A percentile compares a stretch with the other conserved stretches of the same genome.
phyloP scores from a whole-genome alignment of 139 green algal genomes.

The Ostreobium quekettii region DNA sequence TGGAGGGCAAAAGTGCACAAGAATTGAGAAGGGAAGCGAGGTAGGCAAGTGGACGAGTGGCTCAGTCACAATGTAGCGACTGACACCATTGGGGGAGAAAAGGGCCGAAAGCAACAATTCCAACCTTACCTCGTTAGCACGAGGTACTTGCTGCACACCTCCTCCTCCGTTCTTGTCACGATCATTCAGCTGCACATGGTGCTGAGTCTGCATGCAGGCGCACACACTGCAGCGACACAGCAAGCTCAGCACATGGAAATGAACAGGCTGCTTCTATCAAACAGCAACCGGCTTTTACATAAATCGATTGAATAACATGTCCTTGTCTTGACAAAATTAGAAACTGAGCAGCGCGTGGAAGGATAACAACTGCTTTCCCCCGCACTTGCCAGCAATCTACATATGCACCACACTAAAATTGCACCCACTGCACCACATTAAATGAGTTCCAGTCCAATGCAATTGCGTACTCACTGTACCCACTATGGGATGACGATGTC shows the following conservation, averaged over 20 bases:
- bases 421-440: no score
- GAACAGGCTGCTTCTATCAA: neutral
- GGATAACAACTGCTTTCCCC: neutral
- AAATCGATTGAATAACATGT: neutral
- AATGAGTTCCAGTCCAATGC: no score
- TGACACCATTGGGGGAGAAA: no score
- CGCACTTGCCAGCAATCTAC: neutral
- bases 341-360: neutral
- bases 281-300: neutral
- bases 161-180: slow-evolving; percentile 42
- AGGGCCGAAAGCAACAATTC: no score
- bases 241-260: neutral
- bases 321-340: neutral
- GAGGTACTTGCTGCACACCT: neutral
- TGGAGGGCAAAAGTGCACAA: no score
- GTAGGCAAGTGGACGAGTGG: no score
- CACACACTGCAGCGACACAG: slow-evolving; percentile 49
- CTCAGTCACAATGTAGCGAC: no score
- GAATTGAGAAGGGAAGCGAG: no score
- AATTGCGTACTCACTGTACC: no score
- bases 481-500: no score
- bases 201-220: slow-evolving; percentile 83
- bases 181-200: slow-evolving; percentile 76
- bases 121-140: no score
- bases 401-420: slow-evolving; percentile 2